These are phyloP conservation scores for Fusarium buharicum DNA, from an alignment of 2,329 filamentous ascomycete genomes.

Conservation along the genomic window DNA sequence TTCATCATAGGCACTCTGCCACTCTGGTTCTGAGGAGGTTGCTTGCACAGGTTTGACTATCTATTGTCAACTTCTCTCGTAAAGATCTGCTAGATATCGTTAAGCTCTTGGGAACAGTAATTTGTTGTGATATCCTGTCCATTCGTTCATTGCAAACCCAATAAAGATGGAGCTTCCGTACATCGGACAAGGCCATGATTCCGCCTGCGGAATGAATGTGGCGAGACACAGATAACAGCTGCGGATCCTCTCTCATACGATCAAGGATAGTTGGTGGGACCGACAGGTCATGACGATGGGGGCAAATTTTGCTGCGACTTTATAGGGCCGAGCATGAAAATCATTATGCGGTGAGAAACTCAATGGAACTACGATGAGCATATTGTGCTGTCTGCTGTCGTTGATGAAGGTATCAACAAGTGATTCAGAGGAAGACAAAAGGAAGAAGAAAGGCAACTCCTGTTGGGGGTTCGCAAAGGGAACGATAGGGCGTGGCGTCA, in stretches of 20 bases:
- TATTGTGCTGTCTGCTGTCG: not conserved
- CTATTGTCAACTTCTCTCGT: too few species aligned
- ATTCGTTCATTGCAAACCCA: not conserved
- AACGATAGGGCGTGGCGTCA: conserved; percentile 17
- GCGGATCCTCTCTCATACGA: conserved; percentile 30
- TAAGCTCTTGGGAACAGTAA: too few species aligned
- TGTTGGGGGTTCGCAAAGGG: not conserved
- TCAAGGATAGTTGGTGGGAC: conserved; percentile 28
- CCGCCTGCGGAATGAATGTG: conserved; percentile 25
- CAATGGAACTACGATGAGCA: not conserved
- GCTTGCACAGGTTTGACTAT: too few species aligned
- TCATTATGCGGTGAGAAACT: not conserved
- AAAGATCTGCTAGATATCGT: too few species aligned
- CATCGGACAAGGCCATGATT: conserved; percentile 17
- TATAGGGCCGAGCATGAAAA: not conserved
- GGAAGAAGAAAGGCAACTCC: not conserved
- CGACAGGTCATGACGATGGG: conserved; percentile 25
- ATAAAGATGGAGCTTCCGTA: not conserved
- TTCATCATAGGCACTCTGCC: conserved; percentile 6
- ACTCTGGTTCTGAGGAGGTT: too few species aligned
- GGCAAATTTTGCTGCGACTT: conserved; percentile 10
- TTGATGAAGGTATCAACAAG: not conserved
- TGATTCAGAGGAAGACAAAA: not conserved
- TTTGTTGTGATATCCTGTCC: too few species aligned
- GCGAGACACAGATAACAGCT: conserved; percentile 8